Conservation (phyloP, 768 basidiomycete genomes). For the Pleurotus cornucopiae region DNA sequence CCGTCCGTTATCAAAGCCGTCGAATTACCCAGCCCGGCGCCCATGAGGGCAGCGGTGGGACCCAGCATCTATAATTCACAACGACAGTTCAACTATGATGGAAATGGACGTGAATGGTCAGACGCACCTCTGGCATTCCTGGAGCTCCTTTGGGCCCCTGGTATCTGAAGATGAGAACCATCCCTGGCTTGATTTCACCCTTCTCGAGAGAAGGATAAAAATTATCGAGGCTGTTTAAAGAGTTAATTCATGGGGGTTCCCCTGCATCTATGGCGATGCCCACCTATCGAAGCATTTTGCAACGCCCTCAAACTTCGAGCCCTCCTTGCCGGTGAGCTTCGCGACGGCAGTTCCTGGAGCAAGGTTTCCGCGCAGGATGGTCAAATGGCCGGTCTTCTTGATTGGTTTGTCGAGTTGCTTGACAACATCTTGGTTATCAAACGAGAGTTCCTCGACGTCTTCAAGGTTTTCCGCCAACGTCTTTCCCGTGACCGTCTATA, state of each 20-base stretch:
- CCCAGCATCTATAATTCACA: conserved; percentile 32
- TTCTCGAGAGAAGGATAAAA: conserved; percentile 73
- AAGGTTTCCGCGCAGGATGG: conserved; percentile 85
- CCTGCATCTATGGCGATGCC: conserved; percentile 3
- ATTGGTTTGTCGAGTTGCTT: conserved; percentile 71
- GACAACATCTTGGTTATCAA: conserved; percentile 75
- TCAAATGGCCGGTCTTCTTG: conserved; percentile 83
- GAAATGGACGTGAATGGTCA: not conserved
- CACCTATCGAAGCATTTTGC: conserved; percentile 79
- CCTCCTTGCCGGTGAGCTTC: conserved; percentile 94
- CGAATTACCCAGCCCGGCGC: conserved; percentile 73
- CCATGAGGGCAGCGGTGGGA: conserved; percentile 81
- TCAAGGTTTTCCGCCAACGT: conserved; percentile 84
- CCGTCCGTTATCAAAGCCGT: conserved; percentile 88
- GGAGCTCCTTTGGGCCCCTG: conserved; percentile 91
- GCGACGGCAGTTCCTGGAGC: conserved; percentile 86
- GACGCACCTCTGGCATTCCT: conserved; percentile 77
- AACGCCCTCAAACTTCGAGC: conserved; percentile 72
- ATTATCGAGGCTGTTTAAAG: conserved; percentile 43
- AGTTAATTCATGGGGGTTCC: not conserved
- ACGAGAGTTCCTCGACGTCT: conserved; percentile 69
- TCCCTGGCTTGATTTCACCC: conserved; percentile 74
- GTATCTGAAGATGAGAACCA: conserved; percentile 79
- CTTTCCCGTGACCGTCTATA: conserved; percentile 79
- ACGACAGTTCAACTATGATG: too few relatives aligned